Percentiles rank a stretch among this genome's conserved stretches.
Evolutionary conservation across 1,139 yeast genomes (phyloP).

Genomic region (Taphrina pruni): DNA sequence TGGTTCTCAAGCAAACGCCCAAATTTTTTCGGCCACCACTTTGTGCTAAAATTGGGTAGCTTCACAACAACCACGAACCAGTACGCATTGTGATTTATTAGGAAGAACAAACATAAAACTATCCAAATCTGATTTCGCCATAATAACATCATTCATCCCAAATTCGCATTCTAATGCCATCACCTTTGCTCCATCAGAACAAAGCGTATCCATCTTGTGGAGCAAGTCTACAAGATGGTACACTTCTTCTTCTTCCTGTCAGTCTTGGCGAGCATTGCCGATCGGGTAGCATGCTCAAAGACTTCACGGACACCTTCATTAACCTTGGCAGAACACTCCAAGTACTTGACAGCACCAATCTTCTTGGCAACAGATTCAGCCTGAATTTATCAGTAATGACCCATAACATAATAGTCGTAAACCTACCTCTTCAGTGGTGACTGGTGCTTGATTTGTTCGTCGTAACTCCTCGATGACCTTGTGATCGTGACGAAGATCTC

Average conservation of each 20-base stretch:
- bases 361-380: constrained; percentile 85
- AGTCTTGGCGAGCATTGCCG: constrained; percentile 55
- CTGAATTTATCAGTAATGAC: constrained; percentile 15
- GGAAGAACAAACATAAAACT: constrained; percentile 17
- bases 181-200: constrained; percentile 12
- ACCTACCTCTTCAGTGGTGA: constrained; percentile 49
- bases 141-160: constrained; percentile 29
- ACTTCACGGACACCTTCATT: constrained; percentile 55
- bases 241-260: constrained; percentile 43
- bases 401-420: constrained; percentile 51
- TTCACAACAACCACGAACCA: not conserved
- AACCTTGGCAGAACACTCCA: constrained; percentile 93
- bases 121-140: constrained; percentile 25
- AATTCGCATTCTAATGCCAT: constrained; percentile 24
- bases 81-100: constrained; percentile 16
- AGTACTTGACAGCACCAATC: constrained; percentile 82
- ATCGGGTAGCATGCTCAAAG: constrained; percentile 49
- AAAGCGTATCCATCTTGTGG: not conserved
- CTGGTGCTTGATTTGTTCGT: constrained; percentile 76
- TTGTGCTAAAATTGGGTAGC: too few species aligned
- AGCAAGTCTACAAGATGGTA: constrained; percentile 31
- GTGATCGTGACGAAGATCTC: constrained; percentile 84
- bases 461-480: constrained; percentile 76
- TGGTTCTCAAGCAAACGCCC: constrained; percentile 1
- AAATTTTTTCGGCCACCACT: not conserved